Conservation (phyloP, 768 basidiomycete genomes). For the Lyophyllum shimeji region DNA sequence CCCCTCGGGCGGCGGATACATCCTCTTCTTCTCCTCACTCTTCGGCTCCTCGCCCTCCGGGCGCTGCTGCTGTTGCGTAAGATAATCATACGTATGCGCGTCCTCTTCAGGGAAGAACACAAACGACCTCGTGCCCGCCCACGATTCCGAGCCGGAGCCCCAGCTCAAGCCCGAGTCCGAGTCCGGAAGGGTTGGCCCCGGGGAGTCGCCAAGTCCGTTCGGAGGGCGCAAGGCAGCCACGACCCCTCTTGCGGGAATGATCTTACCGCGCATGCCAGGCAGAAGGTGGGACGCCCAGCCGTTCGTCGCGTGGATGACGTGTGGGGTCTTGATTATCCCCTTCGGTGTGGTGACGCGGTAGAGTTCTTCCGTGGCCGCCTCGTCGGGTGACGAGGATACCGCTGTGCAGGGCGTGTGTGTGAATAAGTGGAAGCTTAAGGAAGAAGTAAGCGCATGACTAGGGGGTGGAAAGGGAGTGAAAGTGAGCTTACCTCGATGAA, state of each 20-base stretch:
- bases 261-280: slow-evolving; percentile 56
- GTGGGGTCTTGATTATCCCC: slow-evolving; percentile 54
- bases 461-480: background rate
- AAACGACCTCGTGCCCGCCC: slow-evolving; percentile 53
- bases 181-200: background rate
- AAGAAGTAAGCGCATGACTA: background rate
- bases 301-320: slow-evolving; percentile 85
- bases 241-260: slow-evolving; percentile 56
- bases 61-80: slow-evolving; percentile 55
- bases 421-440: slow-evolving; percentile 53
- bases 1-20: slow-evolving; percentile 28
- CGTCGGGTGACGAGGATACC: slow-evolving; percentile 30
- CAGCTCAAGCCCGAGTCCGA: background rate
- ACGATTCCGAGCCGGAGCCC: slow-evolving; percentile 3
- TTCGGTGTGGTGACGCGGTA: slow-evolving; percentile 64
- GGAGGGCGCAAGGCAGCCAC: slow-evolving; percentile 70
- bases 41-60: background rate
- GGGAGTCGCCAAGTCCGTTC: slow-evolving; percentile 21
- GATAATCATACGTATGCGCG: slow-evolving; percentile 58
- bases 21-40: background rate
- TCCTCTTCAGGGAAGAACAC: slow-evolving; percentile 50
- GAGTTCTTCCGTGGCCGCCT: slow-evolving; percentile 19
- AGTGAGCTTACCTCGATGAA: slow-evolving; percentile 40
- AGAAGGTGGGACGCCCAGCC: slow-evolving; percentile 78
- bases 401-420: slow-evolving; percentile 62